Evolutionary conservation across 495 filamentous ascomycete species (phyloP), one percentile per base, ranked within the genome.

Genomic region (Hypoxylon subgilvum): DNA sequence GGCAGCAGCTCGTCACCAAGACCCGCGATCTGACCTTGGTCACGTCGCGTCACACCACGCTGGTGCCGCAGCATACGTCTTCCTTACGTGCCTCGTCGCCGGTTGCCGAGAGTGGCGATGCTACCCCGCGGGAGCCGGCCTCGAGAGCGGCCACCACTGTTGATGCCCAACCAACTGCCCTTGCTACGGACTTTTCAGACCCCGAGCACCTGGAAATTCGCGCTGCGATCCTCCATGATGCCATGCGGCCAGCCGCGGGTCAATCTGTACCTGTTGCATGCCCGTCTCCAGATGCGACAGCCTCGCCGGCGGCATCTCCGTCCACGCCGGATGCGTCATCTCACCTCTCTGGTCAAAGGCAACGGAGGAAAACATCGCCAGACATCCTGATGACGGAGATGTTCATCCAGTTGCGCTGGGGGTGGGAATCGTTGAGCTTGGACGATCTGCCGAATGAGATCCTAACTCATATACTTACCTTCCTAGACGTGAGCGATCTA

Each of bases 401-500:
- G 21, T 52, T 52, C 12, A 45, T 52, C 23, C 47, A 59, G 53
- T 57, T 59, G 28, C 64, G 57, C 34, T 63, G 51, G 57, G 57
- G 67, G 60, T 62, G 64, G 61, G 57, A 67, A 53, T 61, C 50
- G 28, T 31, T 59, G 18, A 60, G 50, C 43, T 63, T 77, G 19
- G 67, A 59, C 31, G 68, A 69, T 56, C 65, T 85, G 47, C 83
- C 83, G 40, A 75, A 77, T 61, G 84, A 86, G 68, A 71, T 86
- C 59, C 63, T 85, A 36, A 74, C 81, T 58, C 74, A 79, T 44
- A 77, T 86, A 41, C 72, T 84, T 49, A 69, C 75, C 38, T 78
- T 76, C 67, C 70, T 86, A 54, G 82, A 86, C 49, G 78, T 85
- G 52, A 76, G 75, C 52, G 83, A 86, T 65, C 71, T 86, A 57